Evolutionary conservation across 1,284 basidiomycete species (phyloP).

Genomic region (Cystobasidium slooffiae): DNA sequence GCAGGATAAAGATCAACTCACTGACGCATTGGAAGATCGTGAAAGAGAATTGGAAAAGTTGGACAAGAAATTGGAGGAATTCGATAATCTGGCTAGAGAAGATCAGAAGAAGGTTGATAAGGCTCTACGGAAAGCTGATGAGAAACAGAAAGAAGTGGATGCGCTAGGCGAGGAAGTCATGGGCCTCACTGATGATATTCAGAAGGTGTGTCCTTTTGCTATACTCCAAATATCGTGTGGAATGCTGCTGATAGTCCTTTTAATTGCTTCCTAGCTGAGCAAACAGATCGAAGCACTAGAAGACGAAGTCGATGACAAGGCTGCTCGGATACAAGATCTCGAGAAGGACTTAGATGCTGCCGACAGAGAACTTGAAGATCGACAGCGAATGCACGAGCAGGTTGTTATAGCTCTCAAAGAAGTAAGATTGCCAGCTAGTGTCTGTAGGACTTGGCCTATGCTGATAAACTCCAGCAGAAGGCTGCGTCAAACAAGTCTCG

Average conservation of each 20-base stretch:
- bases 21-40: conserved; percentile 67
- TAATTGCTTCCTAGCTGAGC: conserved; percentile 54
- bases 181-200: conserved; percentile 71
- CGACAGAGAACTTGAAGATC: conserved; percentile 68
- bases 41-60: conserved; percentile 74
- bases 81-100: conserved; percentile 71
- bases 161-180: conserved; percentile 72
- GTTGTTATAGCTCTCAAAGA: conserved; percentile 76
- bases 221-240: neutral
- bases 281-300: conserved; percentile 67
- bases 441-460: conserved; percentile 37
- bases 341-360: conserved; percentile 59
- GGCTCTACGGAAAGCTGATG: conserved; percentile 54
- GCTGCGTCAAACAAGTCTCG: conserved; percentile 56
- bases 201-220: conserved; percentile 62
- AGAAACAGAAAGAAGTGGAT: conserved; percentile 70
- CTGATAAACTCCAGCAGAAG: conserved; percentile 64
- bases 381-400: conserved; percentile 72
- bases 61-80: conserved; percentile 68
- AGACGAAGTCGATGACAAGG: conserved; percentile 63
- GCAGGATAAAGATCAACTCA: conserved; percentile 62
- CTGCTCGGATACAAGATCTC: conserved; percentile 55
- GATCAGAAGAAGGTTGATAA: conserved; percentile 73
- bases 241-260: neutral
- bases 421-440: conserved; percentile 58